Percentiles rank a stretch among this genome's conserved stretches.
Evolutionary conservation across 2,329 filamentous ascomycete species (phyloP).

Genomic region (Pseudogymnoascus sp.): DNA sequence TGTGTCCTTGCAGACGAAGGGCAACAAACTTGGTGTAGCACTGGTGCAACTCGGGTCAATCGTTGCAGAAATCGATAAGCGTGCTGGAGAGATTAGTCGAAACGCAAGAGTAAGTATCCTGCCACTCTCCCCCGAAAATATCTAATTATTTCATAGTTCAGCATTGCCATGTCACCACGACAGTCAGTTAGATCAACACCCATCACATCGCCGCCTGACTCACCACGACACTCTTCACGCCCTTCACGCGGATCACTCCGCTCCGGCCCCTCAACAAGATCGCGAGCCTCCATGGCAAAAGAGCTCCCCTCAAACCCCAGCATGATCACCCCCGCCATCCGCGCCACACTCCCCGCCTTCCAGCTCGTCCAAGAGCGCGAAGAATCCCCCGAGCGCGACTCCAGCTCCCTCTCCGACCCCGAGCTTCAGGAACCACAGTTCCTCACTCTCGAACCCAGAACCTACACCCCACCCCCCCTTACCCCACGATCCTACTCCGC

Average conservation of each 20-base stretch:
- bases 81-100: conserved; percentile 74
- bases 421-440: conserved; percentile 12
- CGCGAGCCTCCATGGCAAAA: conserved; percentile 23
- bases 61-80: conserved; percentile 76
- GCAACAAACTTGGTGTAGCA: conserved; percentile 58
- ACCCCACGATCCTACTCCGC: conserved; percentile 9
- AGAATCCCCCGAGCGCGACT: conserved; percentile 17
- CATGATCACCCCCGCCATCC: conserved; percentile 24
- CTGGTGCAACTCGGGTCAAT: conserved; percentile 67
- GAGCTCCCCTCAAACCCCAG: conserved; percentile 21
- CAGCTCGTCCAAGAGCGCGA: conserved; percentile 24
- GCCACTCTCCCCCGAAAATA: background rate
- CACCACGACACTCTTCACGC: background rate
- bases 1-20: conserved; percentile 64
- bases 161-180: conserved; percentile 10
- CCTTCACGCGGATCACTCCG: conserved; percentile 4
- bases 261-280: conserved; percentile 15
- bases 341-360: conserved; percentile 22
- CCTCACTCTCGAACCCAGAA: conserved; percentile 25
- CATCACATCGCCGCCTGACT: conserved; percentile 10
- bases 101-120: conserved; percentile 56
- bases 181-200: background rate
- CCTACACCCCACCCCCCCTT: conserved; percentile 22
- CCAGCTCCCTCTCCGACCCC: conserved; percentile 8
- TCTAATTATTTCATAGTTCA: background rate